Conservation (phyloP, 148 eudicot genomes). For the Arbutus unedo region DNA sequence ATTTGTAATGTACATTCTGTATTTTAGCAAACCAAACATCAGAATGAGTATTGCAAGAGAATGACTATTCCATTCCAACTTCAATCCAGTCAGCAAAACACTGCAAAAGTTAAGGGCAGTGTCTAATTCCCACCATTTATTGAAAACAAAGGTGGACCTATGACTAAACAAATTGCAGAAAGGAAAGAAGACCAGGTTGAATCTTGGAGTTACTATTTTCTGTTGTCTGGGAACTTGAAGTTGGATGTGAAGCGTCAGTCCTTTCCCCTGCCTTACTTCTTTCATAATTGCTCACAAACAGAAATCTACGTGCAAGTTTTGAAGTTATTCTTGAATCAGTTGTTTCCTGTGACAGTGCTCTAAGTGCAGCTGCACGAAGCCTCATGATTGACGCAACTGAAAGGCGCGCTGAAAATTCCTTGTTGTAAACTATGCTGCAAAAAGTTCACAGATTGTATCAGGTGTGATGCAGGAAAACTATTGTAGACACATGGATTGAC, state of each 20-base stretch:
- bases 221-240: constrained; percentile 9
- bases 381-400: constrained; percentile 69
- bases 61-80: constrained; percentile 2
- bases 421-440: constrained; percentile 67
- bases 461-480: background rate
- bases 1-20: background rate
- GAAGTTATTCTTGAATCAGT: constrained; percentile 42
- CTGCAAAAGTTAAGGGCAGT: background rate
- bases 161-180: background rate
- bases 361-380: constrained; percentile 65
- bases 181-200: background rate
- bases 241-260: constrained; percentile 21
- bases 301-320: constrained; percentile 53
- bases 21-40: background rate
- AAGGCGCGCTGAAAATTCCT: constrained; percentile 71
- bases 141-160: background rate
- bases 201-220: constrained; percentile 10
- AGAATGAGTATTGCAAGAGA: background rate
- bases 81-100: background rate
- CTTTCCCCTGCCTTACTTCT: constrained; percentile 18
- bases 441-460: constrained; percentile 6
- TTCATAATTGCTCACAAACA: constrained; percentile 38
- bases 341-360: constrained; percentile 46
- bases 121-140: background rate
- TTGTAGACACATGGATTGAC: background rate